These are phyloP conservation scores for Quercus alba DNA, from an alignment of 306 rosid species.

Conservation along the genomic window DNA sequence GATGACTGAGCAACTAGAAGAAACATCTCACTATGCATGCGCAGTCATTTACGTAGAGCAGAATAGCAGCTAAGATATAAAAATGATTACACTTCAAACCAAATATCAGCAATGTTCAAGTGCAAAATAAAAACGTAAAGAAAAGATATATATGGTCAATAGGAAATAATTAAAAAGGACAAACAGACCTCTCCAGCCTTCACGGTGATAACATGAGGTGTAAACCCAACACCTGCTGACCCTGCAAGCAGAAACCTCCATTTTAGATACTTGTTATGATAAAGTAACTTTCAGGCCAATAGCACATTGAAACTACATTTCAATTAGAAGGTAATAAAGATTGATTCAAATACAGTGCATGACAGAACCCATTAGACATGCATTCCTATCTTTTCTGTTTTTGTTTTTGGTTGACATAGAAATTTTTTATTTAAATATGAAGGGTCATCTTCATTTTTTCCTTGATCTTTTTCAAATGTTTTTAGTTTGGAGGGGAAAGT, in stretches of 20 bases:
- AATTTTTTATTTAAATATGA: background rate
- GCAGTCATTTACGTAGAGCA: background rate
- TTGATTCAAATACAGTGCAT: background rate
- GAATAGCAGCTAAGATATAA: background rate
- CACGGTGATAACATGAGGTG: constrained; percentile 62
- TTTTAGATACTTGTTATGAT: background rate
- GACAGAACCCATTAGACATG: background rate
- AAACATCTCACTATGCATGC: background rate
- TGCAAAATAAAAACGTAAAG: background rate
- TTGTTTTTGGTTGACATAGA: background rate
- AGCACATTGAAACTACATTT: background rate
- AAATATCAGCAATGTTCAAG: background rate
- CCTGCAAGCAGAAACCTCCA: constrained; percentile 39
- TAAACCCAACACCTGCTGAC: constrained; percentile 36
- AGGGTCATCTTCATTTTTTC: background rate
- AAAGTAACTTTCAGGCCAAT: background rate
- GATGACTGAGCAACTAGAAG: background rate
- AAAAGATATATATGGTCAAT: background rate
- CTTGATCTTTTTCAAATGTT: background rate
- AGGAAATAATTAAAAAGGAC: background rate
- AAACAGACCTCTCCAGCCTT: constrained; percentile 66
- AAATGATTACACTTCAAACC: background rate
- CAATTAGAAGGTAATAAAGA: background rate
- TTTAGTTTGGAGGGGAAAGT: background rate
- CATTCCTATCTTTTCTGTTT: background rate